phyloP scores from a whole-genome alignment of 2,329 filamentous ascomycete species.

The Colletotrichum sansevieriae region DNA sequence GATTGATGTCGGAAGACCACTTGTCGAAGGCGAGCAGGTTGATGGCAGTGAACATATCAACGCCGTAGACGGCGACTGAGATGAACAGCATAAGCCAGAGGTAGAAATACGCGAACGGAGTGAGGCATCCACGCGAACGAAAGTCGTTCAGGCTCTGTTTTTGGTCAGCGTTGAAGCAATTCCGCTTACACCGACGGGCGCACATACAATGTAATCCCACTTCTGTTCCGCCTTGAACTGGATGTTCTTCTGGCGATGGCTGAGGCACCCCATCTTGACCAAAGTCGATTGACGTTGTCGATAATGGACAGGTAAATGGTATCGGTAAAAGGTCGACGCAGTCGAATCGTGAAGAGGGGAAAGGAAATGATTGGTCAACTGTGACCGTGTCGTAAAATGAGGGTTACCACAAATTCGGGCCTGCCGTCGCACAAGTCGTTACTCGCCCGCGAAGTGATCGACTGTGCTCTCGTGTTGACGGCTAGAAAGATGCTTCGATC shows the following conservation, averaged over 20 bases:
- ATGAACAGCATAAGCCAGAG: slow-evolving; percentile 84
- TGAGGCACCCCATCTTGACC: slow-evolving; percentile 74
- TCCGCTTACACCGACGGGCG: background rate
- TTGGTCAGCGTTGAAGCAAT: background rate
- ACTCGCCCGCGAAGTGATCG: slow-evolving; percentile 64
- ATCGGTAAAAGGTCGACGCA: slow-evolving; percentile 35
- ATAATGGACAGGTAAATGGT: slow-evolving; percentile 11
- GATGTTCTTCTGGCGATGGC: slow-evolving; percentile 70
- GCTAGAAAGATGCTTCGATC: slow-evolving; percentile 37
- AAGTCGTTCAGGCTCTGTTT: slow-evolving; percentile 76
- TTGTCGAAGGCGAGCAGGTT: slow-evolving; percentile 90
- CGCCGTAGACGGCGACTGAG: slow-evolving; percentile 86
- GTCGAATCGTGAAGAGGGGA: slow-evolving; percentile 19
- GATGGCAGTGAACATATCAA: slow-evolving; percentile 94
- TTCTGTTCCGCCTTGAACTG: slow-evolving; percentile 85
- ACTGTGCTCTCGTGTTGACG: slow-evolving; percentile 51
- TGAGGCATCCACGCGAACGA: slow-evolving; percentile 82
- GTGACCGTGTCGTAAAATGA: slow-evolving; percentile 22
- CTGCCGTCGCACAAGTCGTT: slow-evolving; percentile 60
- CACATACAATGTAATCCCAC: slow-evolving; percentile 91
- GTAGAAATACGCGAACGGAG: slow-evolving; percentile 84
- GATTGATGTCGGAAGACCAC: slow-evolving; percentile 88
- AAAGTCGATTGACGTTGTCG: background rate
- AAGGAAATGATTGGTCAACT: slow-evolving; percentile 1
- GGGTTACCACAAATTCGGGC: slow-evolving; percentile 47